Evolutionary conservation across 495 filamentous ascomycete genomes (phyloP), one percentile per base, ranked within the genome.

Genomic region (Penicillium desertorum): DNA sequence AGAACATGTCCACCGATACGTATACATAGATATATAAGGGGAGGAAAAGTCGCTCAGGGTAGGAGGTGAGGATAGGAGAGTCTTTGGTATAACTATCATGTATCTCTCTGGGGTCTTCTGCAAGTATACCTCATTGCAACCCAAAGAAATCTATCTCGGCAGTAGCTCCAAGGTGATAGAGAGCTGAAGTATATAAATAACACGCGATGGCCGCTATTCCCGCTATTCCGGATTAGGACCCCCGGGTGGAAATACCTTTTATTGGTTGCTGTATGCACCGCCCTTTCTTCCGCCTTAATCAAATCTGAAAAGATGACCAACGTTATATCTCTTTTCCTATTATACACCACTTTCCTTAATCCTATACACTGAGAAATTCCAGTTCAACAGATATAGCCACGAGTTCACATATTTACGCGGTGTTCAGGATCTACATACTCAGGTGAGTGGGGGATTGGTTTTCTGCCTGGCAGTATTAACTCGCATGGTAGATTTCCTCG

Each of bases 161-260:
- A 8, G 27, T 9, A 29, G 27, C 9, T 29, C 7, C 27, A 29
- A 29, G 27, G 29, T 30, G 2, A 3, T 30, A 30, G 29, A 10
- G 29, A 11, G 30, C 30, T 34, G 22, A 34, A 48, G 50, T 17
- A 19, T 42, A 27, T 25, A 42, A 37, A 30, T 52, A 27, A 19
- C 42, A 8, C 36, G 14, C n/a, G 12, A 16, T 53, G 50, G 50
- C 50, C 51, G 51, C 39, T 53, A 53, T 53, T 32, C 39, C 11
- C 27, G 17, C 51, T 53, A 53, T 53, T 43, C 51, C 39, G 1
- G 14, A 17, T 32, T 32, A 3, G 37, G 66, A 55, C 53, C 46
- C 46, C 53, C 53, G 53, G 54, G 29, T 32, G 10, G 9, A 17
- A 6, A 17, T 34, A 12, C 30, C 11, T 17, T n/a, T 39, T 6